Evolutionary conservation across 2,329 filamentous ascomycete genomes (phyloP).

Genomic region (Scytalidium lignicola): DNA sequence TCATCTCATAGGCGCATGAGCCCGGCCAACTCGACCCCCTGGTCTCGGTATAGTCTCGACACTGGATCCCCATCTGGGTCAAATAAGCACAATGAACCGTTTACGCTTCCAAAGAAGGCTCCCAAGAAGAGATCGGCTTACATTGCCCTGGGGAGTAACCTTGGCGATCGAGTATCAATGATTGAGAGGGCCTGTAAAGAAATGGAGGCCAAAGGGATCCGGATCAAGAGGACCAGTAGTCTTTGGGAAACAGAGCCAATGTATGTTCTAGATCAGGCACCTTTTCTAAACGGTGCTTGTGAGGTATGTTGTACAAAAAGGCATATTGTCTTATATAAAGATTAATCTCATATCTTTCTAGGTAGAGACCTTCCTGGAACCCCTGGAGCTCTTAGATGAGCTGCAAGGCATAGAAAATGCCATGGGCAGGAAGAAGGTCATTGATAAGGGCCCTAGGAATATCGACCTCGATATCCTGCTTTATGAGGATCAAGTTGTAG

Average conservation of each 20-base stretch:
- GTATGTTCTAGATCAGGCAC: conserved; percentile 87
- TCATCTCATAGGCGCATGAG: not conserved
- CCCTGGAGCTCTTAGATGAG: conserved; percentile 69
- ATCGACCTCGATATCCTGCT: conserved; percentile 92
- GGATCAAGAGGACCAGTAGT: conserved; percentile 73
- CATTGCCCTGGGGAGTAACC: conserved; percentile 87
- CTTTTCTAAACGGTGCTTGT: conserved; percentile 88
- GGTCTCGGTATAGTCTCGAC: conserved; percentile 14
- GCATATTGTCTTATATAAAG: not conserved
- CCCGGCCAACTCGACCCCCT: conserved; percentile 6
- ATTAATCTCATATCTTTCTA: conserved; percentile 37
- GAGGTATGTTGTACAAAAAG: conserved; percentile 55
- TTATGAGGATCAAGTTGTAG: conserved; percentile 63
- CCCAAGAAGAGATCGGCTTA: conserved; percentile 47
- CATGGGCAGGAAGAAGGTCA: conserved; percentile 74
- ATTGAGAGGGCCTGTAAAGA: conserved; percentile 79
- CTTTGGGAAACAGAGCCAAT: conserved; percentile 95
- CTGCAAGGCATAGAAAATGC: conserved; percentile 79
- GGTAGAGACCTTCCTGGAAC: conserved; percentile 75
- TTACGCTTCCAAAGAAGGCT: not conserved
- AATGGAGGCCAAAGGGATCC: conserved; percentile 70
- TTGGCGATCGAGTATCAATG: conserved; percentile 78
- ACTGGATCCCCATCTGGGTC: not conserved
- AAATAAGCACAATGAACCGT: not conserved
- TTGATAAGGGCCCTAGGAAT: conserved; percentile 91